These are phyloP conservation scores for Chloranthus sessilifolius DNA, from an alignment of 164 flowering plant species.

Conservation along the genomic window DNA sequence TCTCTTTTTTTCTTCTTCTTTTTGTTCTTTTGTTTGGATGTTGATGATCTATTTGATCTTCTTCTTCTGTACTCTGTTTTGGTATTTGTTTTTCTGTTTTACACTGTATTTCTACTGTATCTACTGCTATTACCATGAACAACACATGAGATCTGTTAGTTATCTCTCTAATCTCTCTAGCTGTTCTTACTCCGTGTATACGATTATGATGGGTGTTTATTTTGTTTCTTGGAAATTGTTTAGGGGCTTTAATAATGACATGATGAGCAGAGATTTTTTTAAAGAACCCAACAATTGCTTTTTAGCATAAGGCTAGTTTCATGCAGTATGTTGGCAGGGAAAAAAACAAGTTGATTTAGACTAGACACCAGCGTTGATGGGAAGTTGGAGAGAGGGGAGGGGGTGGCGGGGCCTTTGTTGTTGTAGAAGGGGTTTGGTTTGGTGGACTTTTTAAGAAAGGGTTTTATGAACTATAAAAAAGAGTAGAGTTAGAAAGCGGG, in stretches of 20 bases:
- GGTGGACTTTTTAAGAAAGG: too few species aligned
- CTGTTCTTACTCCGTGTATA: not conserved
- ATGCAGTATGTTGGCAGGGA: not conserved
- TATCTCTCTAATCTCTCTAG: not conserved
- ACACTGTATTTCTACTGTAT: constrained; percentile 11
- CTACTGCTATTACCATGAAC: constrained; percentile 1
- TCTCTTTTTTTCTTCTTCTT: too few species aligned
- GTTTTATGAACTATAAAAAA: too few species aligned
- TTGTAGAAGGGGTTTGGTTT: too few species aligned
- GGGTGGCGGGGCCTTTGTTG: too few species aligned
- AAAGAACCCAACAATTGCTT: not conserved
- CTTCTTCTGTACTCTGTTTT: too few species aligned
- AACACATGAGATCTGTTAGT: not conserved
- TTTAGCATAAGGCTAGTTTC: not conserved
- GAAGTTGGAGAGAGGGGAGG: too few species aligned
- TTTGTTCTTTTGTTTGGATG: too few species aligned
- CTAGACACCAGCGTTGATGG: too few species aligned
- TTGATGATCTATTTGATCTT: too few species aligned
- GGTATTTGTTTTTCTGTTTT: too few species aligned
- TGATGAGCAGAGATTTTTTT: not conserved
- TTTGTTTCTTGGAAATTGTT: not conserved
- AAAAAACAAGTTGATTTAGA: not conserved
- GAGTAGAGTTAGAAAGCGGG: too few species aligned
- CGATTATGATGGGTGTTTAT: not conserved
- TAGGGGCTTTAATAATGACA: not conserved